These are phyloP conservation scores for Fusarium albosuccineum DNA, from an alignment of 2,329 filamentous ascomycete genomes.

Conservation along the genomic window DNA sequence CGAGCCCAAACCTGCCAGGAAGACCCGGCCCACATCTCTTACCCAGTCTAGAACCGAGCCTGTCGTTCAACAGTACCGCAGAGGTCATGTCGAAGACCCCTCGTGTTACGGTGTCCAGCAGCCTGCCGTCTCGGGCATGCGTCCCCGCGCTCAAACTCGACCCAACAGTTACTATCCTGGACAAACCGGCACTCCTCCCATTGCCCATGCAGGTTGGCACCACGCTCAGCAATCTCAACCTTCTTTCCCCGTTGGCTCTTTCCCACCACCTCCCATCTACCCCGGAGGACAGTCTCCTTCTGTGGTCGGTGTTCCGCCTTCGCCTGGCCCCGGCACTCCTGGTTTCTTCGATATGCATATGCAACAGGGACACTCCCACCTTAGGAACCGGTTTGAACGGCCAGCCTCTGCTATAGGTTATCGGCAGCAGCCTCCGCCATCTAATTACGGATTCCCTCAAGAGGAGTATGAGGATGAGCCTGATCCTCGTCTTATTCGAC, in stretches of 20 bases:
- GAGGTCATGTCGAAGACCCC: conserved; percentile 52
- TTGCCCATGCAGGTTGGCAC: conserved; percentile 46
- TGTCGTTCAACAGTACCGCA: conserved; percentile 49
- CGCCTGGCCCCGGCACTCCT: conserved; percentile 46
- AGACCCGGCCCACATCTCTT: conserved; percentile 47
- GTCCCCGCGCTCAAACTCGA: conserved; percentile 51
- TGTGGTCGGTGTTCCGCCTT: conserved; percentile 45
- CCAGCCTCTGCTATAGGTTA: conserved; percentile 58
- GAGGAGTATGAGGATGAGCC: conserved; percentile 59
- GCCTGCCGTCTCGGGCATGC: conserved; percentile 48
- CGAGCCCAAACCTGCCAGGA: conserved; percentile 47
- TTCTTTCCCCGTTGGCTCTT: conserved; percentile 46
- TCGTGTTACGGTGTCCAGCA: conserved; percentile 54
- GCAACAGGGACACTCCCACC: conserved; percentile 46
- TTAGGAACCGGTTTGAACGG: conserved; percentile 53
- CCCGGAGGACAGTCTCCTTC: conserved; percentile 43
- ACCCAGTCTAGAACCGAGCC: conserved; percentile 52
- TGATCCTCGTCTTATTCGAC: conserved; percentile 53
- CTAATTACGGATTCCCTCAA: conserved; percentile 50
- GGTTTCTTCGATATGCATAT: conserved; percentile 51
- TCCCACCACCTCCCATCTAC: conserved; percentile 49
- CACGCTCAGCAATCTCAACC: conserved; percentile 43
- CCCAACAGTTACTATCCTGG: conserved; percentile 55
- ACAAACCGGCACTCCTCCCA: conserved; percentile 45
- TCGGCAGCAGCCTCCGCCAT: conserved; percentile 45